Evolutionary conservation across 345 rosid species (phyloP).

Genomic region (Pugionium cornutum): DNA sequence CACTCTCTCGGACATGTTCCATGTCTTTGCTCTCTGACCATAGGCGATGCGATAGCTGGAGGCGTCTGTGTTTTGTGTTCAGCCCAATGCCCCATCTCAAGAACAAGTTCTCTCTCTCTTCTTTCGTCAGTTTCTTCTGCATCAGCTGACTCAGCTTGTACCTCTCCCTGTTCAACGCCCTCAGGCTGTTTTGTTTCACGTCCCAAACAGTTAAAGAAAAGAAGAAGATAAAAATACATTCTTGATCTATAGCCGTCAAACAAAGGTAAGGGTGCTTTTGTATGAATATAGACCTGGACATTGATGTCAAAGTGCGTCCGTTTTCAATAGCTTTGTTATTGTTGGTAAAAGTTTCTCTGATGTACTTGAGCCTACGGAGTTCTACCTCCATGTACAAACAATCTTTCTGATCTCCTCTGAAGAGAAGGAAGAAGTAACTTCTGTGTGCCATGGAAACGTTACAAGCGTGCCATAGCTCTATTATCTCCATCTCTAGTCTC

Average conservation of each 20-base stretch:
- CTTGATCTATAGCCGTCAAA: slow-evolving; percentile 10
- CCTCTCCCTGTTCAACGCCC: slow-evolving; percentile 66
- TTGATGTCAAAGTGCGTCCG: slow-evolving; percentile 45
- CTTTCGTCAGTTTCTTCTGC: slow-evolving; percentile 56
- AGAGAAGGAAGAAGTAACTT: slow-evolving; percentile 81
- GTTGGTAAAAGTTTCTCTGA: slow-evolving; percentile 54
- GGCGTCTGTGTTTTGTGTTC: slow-evolving; percentile 61
- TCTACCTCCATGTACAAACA: slow-evolving; percentile 89
- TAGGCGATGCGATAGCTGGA: slow-evolving; percentile 56
- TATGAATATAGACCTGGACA: slow-evolving; percentile 53
- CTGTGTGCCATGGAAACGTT: slow-evolving; percentile 79
- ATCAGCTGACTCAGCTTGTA: slow-evolving; percentile 59
- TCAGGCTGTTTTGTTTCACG: slow-evolving; percentile 47
- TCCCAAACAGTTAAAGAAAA: slow-evolving; percentile 11
- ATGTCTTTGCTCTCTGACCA: slow-evolving; percentile 66
- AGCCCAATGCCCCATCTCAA: slow-evolving; percentile 69
- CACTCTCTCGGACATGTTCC: slow-evolving; percentile 72
- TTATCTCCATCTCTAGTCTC: slow-evolving; percentile 66
- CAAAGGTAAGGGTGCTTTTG: not conserved
- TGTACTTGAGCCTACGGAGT: slow-evolving; percentile 65
- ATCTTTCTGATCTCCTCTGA: slow-evolving; percentile 78
- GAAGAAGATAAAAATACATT: not conserved
- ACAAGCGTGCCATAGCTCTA: slow-evolving; percentile 83
- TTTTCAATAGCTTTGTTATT: slow-evolving; percentile 56
- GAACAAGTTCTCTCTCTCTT: slow-evolving; percentile 67